Evolutionary conservation across 2,329 filamentous ascomycete genomes (phyloP), one percentile per base, ranked within the genome.

Genomic region (Colletotrichum coccodes): DNA sequence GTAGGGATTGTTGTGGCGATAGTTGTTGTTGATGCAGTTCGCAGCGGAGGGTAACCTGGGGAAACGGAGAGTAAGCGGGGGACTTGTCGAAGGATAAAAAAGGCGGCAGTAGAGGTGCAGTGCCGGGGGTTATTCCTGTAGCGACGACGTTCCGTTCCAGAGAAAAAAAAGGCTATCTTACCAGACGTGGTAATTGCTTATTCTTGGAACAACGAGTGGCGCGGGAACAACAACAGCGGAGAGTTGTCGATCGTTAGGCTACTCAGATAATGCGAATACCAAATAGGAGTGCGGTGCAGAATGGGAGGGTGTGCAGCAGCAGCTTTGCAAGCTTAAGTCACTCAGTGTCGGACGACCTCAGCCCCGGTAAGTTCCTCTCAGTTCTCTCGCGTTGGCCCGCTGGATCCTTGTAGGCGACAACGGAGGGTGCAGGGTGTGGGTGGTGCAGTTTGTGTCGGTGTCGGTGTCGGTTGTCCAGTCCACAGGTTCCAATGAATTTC

Each of bases 1-100:
- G 34, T 40, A 38, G 36, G 40, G 49, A 30, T 52, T 62, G 32
- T 62, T 65, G 60, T 68, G 30, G 50, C 54, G 56, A 88, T 88
- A 75, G 62, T 73, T 75, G 73, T 67, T 64, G 54, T 61, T 34
- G 61, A 65, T 52, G 63, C 26, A 60, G 44, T 60, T 50, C 53
- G 58, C 28, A 23, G 42, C 36, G 62, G 44, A 66, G 38, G 34
- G 61, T 59, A 62, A 68, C 53, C 68, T 59, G 50, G 60, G 50
- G 63, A 59, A 68, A 63, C 60, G 50, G 44, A 44, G 38, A 18
- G 52, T 52, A 50, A 61, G 71, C 58, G 70, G 61, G 65, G 61
- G 61, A 23, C 32, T 53, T 40, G 53, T 65, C 38, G 30, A 60
- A 46, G 47, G 46, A 49, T 23, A 9, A 34, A 65, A 50, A 50